These are phyloP conservation scores for Metrosideros polymorpha DNA, from an alignment of 441 rosid species.

Conservation along the genomic window DNA sequence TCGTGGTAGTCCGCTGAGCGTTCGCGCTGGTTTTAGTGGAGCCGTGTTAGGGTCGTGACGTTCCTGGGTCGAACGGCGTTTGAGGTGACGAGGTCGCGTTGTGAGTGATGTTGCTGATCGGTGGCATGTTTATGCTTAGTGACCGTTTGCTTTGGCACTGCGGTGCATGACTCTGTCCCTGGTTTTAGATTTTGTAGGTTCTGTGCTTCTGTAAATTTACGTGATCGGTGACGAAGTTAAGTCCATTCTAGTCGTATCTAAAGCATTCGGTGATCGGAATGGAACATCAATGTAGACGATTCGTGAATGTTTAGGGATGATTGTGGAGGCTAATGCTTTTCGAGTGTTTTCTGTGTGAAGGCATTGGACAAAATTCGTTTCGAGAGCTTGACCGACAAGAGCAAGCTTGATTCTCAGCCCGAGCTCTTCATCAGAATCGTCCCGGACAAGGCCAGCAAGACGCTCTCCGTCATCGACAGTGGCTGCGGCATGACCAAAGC, in stretches of 20 bases:
- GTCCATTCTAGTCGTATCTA: too few species aligned
- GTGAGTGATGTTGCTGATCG: neutral
- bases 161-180: neutral
- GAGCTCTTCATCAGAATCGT: constrained; percentile 3
- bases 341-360: neutral
- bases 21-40: neutral
- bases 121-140: neutral
- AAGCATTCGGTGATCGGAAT: neutral
- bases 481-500: constrained; percentile 5
- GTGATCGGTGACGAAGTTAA: neutral
- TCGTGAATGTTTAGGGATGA: neutral
- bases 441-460: neutral
- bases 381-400: constrained; percentile 2
- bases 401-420: constrained; percentile 3
- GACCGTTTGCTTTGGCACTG: neutral
- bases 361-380: constrained; percentile 6
- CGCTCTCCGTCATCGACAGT: constrained; percentile 2
- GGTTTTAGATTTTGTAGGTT: neutral
- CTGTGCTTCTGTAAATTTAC: neutral
- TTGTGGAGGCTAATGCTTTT: neutral
- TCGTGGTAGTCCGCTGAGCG: neutral
- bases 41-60: neutral
- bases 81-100: neutral
- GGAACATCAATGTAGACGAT: neutral
- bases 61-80: neutral